Base-by-base conservation (phyloP, 345 rosid genomes). In the Fremontodendron californicum region DNA sequence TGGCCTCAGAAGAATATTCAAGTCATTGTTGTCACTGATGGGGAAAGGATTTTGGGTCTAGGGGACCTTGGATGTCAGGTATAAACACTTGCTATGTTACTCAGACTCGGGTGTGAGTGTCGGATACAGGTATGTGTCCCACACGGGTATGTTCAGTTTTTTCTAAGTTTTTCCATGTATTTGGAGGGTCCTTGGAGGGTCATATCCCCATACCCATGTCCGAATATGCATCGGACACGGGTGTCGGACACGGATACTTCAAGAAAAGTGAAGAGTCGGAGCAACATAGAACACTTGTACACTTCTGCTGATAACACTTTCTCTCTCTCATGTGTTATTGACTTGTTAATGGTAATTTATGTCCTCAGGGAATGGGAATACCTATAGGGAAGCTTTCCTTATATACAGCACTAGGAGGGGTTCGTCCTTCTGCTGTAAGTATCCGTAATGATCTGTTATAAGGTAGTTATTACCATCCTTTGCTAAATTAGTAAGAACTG, bases 21-120 rank as follows among this genome's bases (percentile, higher is more conserved):
- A 85, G 98, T 95, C 79, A 93, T 95, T 81, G 98, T 95, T 73
- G 98, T 95, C 73, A 95, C 98, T 35, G 99, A 95, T 75, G 99
- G 98, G 66, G 98, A 95, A 87, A 89, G 99, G 75, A 95, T 95
- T 79, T 79, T 95, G 82, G 99, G 99, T 57, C 89, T 95, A 15
- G 99, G 99, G 51, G 99, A 95, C 83, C 97, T 95, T 79, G 99
- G 99, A 29, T 95, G 98, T 81, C 99, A 94, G 92, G 98, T 90
- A 82, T 60, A 75, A 58, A 68, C n/a, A n/a, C n/a, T n/a, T n/a
- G n/a, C n/a, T n/a, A n/a, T n/a, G n/a, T n/a, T n/a, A n/a, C n/a
- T n/a, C n/a, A n/a, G n/a, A n/a, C n/a, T n/a, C n/a, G n/a, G n/a
- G n/a, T n/a, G n/a, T n/a, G n/a, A n/a, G n/a, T n/a, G n/a, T n/a